Conservation (phyloP, 208 protist species). For the Leishmania tropica region DNA sequence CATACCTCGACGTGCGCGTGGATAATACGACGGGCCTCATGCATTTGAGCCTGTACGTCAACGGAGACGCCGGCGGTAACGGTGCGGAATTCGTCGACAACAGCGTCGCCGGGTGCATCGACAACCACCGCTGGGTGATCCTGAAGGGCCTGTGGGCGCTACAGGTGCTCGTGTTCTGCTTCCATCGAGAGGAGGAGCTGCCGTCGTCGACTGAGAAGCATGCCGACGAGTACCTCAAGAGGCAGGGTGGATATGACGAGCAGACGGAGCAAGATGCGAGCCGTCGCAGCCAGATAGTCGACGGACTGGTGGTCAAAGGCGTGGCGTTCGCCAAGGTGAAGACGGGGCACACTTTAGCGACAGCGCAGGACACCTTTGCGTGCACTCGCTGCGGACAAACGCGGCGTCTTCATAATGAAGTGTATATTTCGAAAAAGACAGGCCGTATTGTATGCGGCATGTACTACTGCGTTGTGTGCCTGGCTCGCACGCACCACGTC, state of each 20-base stretch:
- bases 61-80: slow-evolving; percentile 30
- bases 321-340: slow-evolving; percentile 25
- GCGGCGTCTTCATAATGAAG: slow-evolving; percentile 15
- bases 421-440: slow-evolving; percentile 18
- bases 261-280: slow-evolving; percentile 3
- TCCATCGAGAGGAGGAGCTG: slow-evolving; percentile 3
- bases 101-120: slow-evolving; percentile 42
- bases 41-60: slow-evolving; percentile 45
- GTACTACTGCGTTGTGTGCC: slow-evolving; percentile 43
- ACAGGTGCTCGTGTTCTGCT: slow-evolving; percentile 43
- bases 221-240: neutral
- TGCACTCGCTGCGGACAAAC: slow-evolving; percentile 48
- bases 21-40: slow-evolving; percentile 34
- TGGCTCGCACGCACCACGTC: slow-evolving; percentile 30
- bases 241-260: neutral
- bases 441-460: slow-evolving; percentile 15
- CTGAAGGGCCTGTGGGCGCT: slow-evolving; percentile 39
- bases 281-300: slow-evolving; percentile 13
- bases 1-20: slow-evolving; percentile 37
- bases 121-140: slow-evolving; percentile 53
- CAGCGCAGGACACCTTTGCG: slow-evolving; percentile 28
- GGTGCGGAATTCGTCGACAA: slow-evolving; percentile 33
- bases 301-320: slow-evolving; percentile 28
- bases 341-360: slow-evolving; percentile 1
- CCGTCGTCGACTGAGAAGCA: neutral